Base-by-base conservation (phyloP, 768 basidiomycete genomes). In the Cystobasidium onofrii region DNA sequence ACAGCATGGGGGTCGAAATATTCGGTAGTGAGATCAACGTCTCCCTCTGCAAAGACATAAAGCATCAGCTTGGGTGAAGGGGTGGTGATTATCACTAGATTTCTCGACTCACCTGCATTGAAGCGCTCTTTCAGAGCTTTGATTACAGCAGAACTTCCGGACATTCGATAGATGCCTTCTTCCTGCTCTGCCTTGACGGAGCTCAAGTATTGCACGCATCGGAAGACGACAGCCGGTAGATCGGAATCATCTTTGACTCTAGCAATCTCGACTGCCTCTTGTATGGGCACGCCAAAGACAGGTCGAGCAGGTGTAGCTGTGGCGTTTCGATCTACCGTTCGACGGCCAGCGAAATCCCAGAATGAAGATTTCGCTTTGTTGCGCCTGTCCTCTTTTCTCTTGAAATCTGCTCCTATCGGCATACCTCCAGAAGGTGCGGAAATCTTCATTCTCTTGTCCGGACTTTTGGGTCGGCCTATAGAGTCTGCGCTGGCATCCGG, bases 1-100 rank as follows among this genome's bases (percentile, higher is more conserved):
- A 99, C 90, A 43, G 96, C 96, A 81, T 99, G 94, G 54, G 92
- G 92, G 83, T 99, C 96, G 90, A 91, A 96, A 78, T 89, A 91
- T 79, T 96, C 94, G 80, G 92, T 91, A 10, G 88, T 83, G 13
- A 99, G 85, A 80, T 97, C 89, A 71, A 97, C 85, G 81, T 99
- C 96, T n/a, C 94, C 95, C 84, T 99, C 96, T 93, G 15, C 39
- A 39, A 39, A 39, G 73, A 17, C 1, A 18, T 33, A 44, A 52
- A 1, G 0, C 34, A 43, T 54, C 27, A 29, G 31, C 71, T 34
- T 31, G n/a, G n/a, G n/a, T n/a, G n/a, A n/a, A n/a, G n/a, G n/a
- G n/a, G n/a, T n/a, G n/a, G n/a, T n/a, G n/a, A n/a, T n/a, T n/a
- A n/a, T n/a, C n/a, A n/a, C n/a, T n/a, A n/a, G n/a, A n/a, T n/a